These are phyloP conservation scores for Podospora comata DNA, from an alignment of 495 filamentous ascomycete species.

Conservation along the genomic window DNA sequence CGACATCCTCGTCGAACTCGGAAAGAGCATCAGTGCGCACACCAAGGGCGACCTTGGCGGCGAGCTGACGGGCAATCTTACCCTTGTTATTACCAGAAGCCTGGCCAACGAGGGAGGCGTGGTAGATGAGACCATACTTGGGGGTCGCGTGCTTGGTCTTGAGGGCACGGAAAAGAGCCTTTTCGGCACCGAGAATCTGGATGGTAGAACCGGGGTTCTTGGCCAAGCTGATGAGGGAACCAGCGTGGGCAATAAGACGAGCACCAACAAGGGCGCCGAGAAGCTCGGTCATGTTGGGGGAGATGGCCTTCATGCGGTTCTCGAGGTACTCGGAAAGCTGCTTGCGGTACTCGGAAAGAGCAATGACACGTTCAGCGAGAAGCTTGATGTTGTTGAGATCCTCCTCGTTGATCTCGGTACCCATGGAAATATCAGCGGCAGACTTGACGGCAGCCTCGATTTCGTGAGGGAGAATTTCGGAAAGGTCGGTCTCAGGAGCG, in stretches of 20 bases:
- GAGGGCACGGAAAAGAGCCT: slow-evolving; percentile 94
- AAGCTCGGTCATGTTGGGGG: slow-evolving; percentile 90
- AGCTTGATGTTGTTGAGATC: slow-evolving; percentile 88
- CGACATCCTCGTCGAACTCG: slow-evolving; percentile 67
- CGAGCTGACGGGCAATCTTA: slow-evolving; percentile 95
- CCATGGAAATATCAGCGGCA: slow-evolving; percentile 95
- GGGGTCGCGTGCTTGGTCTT: slow-evolving; percentile 99
- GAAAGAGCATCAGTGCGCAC: slow-evolving; percentile 88
- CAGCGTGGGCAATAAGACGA: slow-evolving; percentile 91
- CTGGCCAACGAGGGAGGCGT: slow-evolving; percentile 94
- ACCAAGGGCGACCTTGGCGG: slow-evolving; percentile 88
- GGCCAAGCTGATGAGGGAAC: slow-evolving; percentile 90
- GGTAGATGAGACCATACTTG: slow-evolving; percentile 99
- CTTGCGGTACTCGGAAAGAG: slow-evolving; percentile 81
- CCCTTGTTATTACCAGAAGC: slow-evolving; percentile 98
- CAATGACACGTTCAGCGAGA: slow-evolving; percentile 89
- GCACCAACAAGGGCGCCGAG: slow-evolving; percentile 94
- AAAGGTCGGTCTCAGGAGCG: slow-evolving; percentile 70
- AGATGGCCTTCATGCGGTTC: slow-evolving; percentile 93
- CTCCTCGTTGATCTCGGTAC: slow-evolving; percentile 86
- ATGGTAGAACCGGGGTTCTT: slow-evolving; percentile 95
- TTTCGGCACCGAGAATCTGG: slow-evolving; percentile 97
- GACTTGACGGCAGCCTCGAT: slow-evolving; percentile 89
- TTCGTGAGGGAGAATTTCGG: slow-evolving; percentile 93
- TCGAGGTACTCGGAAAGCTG: slow-evolving; percentile 86